Percentiles rank a stretch among this genome's conserved stretches.
These are phyloP conservation scores for Aristolochia fimbriata DNA, from an alignment of 164 flowering plant species.

Conservation along the genomic window DNA sequence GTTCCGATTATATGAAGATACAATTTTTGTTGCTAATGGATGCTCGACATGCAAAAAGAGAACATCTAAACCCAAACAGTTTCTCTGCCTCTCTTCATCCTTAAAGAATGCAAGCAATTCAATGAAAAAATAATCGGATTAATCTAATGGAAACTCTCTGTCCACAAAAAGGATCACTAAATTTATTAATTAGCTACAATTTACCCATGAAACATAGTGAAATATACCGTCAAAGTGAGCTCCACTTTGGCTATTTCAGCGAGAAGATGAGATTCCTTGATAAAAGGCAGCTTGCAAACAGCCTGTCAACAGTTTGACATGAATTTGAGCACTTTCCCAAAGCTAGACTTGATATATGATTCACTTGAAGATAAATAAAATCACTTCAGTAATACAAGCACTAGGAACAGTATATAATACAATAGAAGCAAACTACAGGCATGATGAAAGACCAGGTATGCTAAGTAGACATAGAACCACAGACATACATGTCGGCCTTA, in stretches of 20 bases:
- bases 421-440: too few species aligned
- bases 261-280: slow-evolving; percentile 47
- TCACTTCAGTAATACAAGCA: not conserved
- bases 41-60: slow-evolving; percentile 30
- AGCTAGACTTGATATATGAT: too few species aligned
- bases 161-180: not conserved
- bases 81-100: slow-evolving; percentile 45
- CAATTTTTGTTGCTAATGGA: slow-evolving; percentile 24
- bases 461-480: too few species aligned
- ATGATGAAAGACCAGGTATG: too few species aligned
- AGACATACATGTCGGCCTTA: too few species aligned
- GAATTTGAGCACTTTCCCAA: too few species aligned
- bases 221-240: slow-evolving; percentile 32
- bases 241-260: slow-evolving; percentile 40
- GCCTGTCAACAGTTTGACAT: slow-evolving; percentile 19
- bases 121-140: not conserved
- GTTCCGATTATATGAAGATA: slow-evolving; percentile 17
- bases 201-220: not conserved
- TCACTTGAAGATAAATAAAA: not conserved
- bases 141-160: slow-evolving; percentile 1
- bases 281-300: slow-evolving; percentile 42
- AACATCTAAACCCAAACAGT: slow-evolving; percentile 26
- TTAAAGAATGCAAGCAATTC: slow-evolving; percentile 8
- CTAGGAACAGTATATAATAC: too few species aligned
- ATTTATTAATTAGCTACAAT: not conserved